These are phyloP conservation scores for Jamesozyma piceae DNA, from an alignment of 805 yeast genomes.

Conservation along the genomic window DNA sequence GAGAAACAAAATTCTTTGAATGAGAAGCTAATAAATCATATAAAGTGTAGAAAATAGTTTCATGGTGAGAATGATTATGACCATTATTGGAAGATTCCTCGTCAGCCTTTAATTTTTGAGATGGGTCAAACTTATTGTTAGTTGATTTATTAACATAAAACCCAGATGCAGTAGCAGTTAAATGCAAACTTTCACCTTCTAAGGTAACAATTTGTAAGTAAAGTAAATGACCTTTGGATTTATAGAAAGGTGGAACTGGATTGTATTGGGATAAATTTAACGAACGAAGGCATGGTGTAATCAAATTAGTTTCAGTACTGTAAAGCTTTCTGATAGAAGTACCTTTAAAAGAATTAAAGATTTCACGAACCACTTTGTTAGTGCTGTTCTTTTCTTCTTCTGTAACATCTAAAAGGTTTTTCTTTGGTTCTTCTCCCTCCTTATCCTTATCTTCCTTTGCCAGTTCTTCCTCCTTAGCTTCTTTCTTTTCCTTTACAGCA, in stretches of 20 bases:
- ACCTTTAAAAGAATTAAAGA: constrained; percentile 14
- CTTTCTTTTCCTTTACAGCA: constrained; percentile 13
- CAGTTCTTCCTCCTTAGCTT: constrained; percentile 5
- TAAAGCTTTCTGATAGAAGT: constrained; percentile 13
- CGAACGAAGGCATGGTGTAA: constrained; percentile 41
- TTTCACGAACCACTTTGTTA: constrained; percentile 16
- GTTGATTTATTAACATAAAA: constrained; percentile 70
- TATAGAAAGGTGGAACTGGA: constrained; percentile 63
- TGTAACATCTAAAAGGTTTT: constrained; percentile 21
- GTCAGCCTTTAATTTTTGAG: constrained; percentile 26
- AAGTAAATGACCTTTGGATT: constrained; percentile 65
- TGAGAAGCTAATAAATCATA: constrained; percentile 50
- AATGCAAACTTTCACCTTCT: constrained; percentile 70
- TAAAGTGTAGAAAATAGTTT: constrained; percentile 35
- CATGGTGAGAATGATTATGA: not conserved
- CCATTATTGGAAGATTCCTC: not conserved
- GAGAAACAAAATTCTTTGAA: constrained; percentile 53
- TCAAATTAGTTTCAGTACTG: constrained; percentile 15
- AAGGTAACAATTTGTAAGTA: constrained; percentile 68
- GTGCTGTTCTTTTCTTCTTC: constrained; percentile 24
- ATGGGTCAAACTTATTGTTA: constrained; percentile 59
- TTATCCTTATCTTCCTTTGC: constrained; percentile 10
- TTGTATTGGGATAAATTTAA: constrained; percentile 74
- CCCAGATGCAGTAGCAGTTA: constrained; percentile 73
- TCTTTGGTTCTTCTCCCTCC: constrained; percentile 12